A percentile compares a stretch with the other conserved stretches of the same genome.
These are phyloP conservation scores for Calendula officinalis DNA, from an alignment of 129 eudicot genomes.

Conservation along the genomic window DNA sequence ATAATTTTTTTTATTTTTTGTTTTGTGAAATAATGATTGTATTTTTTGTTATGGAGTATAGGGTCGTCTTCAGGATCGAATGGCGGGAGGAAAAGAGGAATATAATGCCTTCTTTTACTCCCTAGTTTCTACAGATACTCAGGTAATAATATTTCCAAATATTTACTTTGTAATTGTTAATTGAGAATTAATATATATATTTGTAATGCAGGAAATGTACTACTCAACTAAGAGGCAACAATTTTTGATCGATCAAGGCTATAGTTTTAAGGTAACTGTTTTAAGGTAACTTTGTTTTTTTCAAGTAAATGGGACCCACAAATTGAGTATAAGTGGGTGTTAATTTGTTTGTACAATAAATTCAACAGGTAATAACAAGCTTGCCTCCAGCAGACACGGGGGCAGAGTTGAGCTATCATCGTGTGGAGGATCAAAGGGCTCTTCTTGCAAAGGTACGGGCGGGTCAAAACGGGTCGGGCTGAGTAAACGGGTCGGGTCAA, in stretches of 20 bases:
- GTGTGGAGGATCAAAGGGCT: constrained; percentile 55
- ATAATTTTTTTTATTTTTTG: background rate
- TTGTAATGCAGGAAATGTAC: constrained; percentile 80
- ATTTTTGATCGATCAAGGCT: constrained; percentile 92
- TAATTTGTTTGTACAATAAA: too few species aligned
- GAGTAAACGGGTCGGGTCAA: background rate
- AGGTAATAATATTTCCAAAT: constrained; percentile 39
- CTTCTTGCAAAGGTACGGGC: constrained; percentile 70
- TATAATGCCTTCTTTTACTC: constrained; percentile 96
- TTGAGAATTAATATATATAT: constrained; percentile 3
- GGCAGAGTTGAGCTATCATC: constrained; percentile 59
- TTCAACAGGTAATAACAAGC: constrained; percentile 86
- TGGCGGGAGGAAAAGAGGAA: constrained; percentile 98
- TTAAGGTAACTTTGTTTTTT: background rate
- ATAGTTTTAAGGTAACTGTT: constrained; percentile 79
- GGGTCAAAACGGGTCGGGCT: background rate
- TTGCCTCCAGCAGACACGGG: constrained; percentile 77
- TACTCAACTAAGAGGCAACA: constrained; percentile 96
- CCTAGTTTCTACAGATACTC: constrained; percentile 92
- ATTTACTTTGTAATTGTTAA: background rate
- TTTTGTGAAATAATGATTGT: background rate
- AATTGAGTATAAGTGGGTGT: constrained; percentile 25
- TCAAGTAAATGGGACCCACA: constrained; percentile 15
- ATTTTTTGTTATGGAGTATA: constrained; percentile 27
- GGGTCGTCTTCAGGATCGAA: constrained; percentile 87